phyloP scores from a whole-genome alignment of 805 yeast genomes.

The Cephaloascus fragrans region DNA sequence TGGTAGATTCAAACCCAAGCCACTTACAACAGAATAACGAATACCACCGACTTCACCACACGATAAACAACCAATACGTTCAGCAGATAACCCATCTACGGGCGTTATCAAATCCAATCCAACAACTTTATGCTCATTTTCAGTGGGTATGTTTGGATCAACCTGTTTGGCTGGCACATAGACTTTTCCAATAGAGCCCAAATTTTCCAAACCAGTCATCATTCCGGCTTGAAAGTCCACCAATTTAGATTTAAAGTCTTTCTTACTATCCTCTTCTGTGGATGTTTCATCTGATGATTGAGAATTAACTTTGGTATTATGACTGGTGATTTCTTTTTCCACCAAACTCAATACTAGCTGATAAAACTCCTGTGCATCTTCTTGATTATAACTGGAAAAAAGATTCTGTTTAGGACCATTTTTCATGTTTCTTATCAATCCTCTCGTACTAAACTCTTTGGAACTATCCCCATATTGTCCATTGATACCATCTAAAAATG shows the following conservation, averaged over 20 bases:
- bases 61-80: slow-evolving; percentile 78
- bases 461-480: slow-evolving; percentile 41
- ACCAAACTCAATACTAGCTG: slow-evolving; percentile 64
- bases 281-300: slow-evolving; percentile 6
- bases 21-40: slow-evolving; percentile 69
- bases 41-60: slow-evolving; percentile 96
- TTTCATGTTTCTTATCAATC: slow-evolving; percentile 56
- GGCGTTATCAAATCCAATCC: slow-evolving; percentile 68
- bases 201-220: slow-evolving; percentile 27
- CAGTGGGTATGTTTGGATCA: slow-evolving; percentile 51
- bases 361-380: slow-evolving; percentile 94
- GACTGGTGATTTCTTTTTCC: slow-evolving; percentile 40
- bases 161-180: slow-evolving; percentile 66
- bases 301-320: slow-evolving; percentile 15
- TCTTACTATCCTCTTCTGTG: slow-evolving; percentile 10
- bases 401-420: slow-evolving; percentile 73
- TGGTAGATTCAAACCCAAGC: slow-evolving; percentile 64
- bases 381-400: slow-evolving; percentile 81
- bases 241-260: slow-evolving; percentile 10
- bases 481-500: slow-evolving; percentile 47
- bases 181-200: slow-evolving; percentile 55
- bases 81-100: slow-evolving; percentile 83
- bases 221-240: slow-evolving; percentile 14
- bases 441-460: slow-evolving; percentile 53
- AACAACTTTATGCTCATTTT: slow-evolving; percentile 30